A percentile compares a stretch with the other conserved stretches of the same genome.
phyloP scores from a whole-genome alignment of 495 filamentous ascomycete species.

The Penicillium riverlandense region DNA sequence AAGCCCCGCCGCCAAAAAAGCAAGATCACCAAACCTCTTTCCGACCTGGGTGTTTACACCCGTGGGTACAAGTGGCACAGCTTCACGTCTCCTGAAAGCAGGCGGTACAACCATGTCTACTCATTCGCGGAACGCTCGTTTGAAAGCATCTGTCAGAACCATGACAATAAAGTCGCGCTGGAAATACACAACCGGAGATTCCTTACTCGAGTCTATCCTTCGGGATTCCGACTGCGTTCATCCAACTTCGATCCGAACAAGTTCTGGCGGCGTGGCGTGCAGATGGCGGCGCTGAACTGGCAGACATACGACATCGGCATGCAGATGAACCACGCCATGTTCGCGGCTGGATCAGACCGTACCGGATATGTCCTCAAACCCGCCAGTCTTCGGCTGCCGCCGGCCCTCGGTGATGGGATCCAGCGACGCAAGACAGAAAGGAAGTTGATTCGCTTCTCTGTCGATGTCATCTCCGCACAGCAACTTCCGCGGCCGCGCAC shows the following conservation, averaged over 20 bases:
- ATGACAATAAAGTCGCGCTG: conserved; percentile 64
- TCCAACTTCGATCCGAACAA: conserved; percentile 88
- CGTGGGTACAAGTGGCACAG: conserved; percentile 77
- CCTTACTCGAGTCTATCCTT: conserved; percentile 91
- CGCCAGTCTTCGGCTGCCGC: conserved; percentile 59
- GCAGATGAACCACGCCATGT: conserved; percentile 98
- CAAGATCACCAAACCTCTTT: conserved; percentile 80
- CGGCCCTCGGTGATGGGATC: conserved; percentile 36
- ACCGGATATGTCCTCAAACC: conserved; percentile 94
- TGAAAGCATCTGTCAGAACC: conserved; percentile 62
- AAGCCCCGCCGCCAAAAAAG: conserved; percentile 56
- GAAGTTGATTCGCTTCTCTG: conserved; percentile 71
- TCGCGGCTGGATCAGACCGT: conserved; percentile 80
- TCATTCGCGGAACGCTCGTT: conserved; percentile 87
- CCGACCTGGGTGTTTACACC: conserved; percentile 82
- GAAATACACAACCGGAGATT: conserved; percentile 85
- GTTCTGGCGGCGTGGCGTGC: conserved; percentile 91
- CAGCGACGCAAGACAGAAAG: conserved; percentile 44
- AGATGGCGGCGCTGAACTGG: conserved; percentile 97
- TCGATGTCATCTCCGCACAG: conserved; percentile 89
- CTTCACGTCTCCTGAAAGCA: conserved; percentile 68
- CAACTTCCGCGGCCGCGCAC: conserved; percentile 78
- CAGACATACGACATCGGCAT: conserved; percentile 93
- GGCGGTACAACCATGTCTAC: conserved; percentile 84
- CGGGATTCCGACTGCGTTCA: conserved; percentile 68